Evolutionary conservation across 2,329 filamentous ascomycete genomes (phyloP).

Genomic region (Pestalotiopsis fici): DNA sequence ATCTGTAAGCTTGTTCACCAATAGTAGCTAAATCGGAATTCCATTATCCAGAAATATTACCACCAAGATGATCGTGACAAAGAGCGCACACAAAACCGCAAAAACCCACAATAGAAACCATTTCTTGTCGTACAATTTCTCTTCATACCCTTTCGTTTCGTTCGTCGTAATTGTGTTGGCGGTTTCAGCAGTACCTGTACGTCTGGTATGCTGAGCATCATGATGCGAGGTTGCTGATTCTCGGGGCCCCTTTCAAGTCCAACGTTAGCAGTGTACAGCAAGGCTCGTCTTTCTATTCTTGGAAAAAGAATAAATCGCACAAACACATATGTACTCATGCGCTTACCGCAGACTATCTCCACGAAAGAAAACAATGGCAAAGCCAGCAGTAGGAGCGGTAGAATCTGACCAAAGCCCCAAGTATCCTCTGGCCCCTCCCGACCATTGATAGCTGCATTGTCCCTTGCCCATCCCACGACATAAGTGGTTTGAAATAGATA

Average conservation of each 20-base stretch:
- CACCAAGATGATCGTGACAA: background rate
- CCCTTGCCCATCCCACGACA: background rate
- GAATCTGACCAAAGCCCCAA: conserved; percentile 12
- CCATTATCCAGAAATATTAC: background rate
- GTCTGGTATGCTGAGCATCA: background rate
- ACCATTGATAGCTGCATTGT: background rate
- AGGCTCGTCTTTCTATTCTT: background rate
- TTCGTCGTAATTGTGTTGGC: background rate
- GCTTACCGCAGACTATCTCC: background rate
- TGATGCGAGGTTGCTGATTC: background rate
- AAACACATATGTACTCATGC: background rate
- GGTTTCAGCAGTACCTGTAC: background rate
- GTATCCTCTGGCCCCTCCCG: background rate
- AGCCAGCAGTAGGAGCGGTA: conserved; percentile 11
- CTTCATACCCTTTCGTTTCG: background rate
- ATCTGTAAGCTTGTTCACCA: too few relatives aligned
- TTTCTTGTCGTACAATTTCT: background rate
- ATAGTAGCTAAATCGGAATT: background rate
- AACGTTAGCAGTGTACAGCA: too few relatives aligned
- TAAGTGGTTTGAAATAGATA: background rate
- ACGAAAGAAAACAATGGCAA: conserved; percentile 9
- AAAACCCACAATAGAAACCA: background rate
- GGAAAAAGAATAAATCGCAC: too few relatives aligned
- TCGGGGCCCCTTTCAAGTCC: background rate
- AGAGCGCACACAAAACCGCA: background rate